Evolutionary conservation across 1,139 yeast species (phyloP).

Genomic region (Ogataea hybrid): DNA sequence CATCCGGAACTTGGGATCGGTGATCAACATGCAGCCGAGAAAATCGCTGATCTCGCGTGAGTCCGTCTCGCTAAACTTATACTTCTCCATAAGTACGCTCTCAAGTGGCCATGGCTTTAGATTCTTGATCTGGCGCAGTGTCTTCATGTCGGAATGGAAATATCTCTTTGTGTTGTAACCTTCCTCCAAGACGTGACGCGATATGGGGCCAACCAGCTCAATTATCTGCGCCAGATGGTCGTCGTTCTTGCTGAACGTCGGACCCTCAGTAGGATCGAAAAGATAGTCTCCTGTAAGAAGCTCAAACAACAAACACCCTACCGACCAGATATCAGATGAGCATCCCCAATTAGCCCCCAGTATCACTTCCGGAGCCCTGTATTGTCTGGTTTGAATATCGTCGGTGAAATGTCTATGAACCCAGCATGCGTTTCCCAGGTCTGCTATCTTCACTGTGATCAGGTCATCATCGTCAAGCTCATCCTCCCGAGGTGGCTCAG

Average conservation of each 20-base stretch:
- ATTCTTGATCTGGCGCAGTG: conserved; percentile 54
- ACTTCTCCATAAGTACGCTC: conserved; percentile 70
- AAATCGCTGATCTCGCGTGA: conserved; percentile 61
- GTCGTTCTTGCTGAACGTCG: conserved; percentile 68
- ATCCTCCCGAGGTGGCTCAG: conserved; percentile 33
- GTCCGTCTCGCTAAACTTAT: conserved; percentile 55
- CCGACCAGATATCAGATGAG: conserved; percentile 79
- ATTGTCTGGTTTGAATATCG: conserved; percentile 85
- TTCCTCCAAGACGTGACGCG: conserved; percentile 47
- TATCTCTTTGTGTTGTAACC: conserved; percentile 54
- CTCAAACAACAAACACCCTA: conserved; percentile 80
- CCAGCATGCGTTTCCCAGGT: conserved; percentile 85
- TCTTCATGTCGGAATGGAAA: conserved; percentile 51
- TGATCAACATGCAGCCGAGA: conserved; percentile 66
- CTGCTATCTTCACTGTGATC: conserved; percentile 70
- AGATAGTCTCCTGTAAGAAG: conserved; percentile 80
- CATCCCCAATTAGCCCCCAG: conserved; percentile 79
- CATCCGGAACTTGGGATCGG: conserved; percentile 68
- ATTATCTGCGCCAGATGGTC: conserved; percentile 86
- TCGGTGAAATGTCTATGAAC: conserved; percentile 69
- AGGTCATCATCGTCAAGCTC: conserved; percentile 37
- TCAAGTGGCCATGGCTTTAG: conserved; percentile 68
- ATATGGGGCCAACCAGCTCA: conserved; percentile 66
- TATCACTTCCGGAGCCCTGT: conserved; percentile 77
- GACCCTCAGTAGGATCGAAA: conserved; percentile 76